These are phyloP conservation scores for Debaryomyces subglobosus DNA, from an alignment of 1,139 yeast genomes.

Conservation along the genomic window DNA sequence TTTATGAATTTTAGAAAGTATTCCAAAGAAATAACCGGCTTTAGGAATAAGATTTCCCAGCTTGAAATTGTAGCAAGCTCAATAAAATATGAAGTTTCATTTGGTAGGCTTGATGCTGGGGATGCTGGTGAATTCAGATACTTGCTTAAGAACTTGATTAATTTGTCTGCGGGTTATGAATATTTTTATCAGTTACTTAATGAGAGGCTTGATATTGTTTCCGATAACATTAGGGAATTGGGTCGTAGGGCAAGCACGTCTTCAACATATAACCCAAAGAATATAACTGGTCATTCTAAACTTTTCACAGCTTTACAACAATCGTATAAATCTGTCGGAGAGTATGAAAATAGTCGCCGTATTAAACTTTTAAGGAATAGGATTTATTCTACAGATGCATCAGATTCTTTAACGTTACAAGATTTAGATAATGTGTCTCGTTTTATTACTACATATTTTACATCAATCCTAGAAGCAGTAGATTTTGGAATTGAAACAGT, in stretches of 20 bases:
- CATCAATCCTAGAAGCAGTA: conserved; percentile 22
- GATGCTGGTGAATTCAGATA: conserved; percentile 33
- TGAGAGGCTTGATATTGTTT: conserved; percentile 28
- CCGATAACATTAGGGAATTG: conserved; percentile 9
- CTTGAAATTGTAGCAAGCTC: conserved; percentile 26
- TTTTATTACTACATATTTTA: conserved; percentile 22
- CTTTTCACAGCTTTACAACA: conserved; percentile 31
- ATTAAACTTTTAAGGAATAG: conserved; percentile 24
- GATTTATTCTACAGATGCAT: conserved; percentile 15
- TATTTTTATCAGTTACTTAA: conserved; percentile 35
- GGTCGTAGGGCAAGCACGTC: conserved; percentile 18
- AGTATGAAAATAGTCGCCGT: conserved; percentile 29
- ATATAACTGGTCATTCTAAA: conserved; percentile 22
- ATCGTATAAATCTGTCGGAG: conserved; percentile 35
- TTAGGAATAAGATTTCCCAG: conserved; percentile 24
- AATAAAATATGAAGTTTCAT: conserved; percentile 29
- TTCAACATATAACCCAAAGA: conserved; percentile 15
- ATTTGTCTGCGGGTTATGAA: conserved; percentile 31
- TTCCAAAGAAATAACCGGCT: conserved; percentile 21
- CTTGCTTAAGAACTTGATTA: conserved; percentile 26
- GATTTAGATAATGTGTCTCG: conserved; percentile 33
- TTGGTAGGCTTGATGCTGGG: conserved; percentile 34
- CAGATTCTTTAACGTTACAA: conserved; percentile 14
- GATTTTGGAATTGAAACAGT: conserved; percentile 22
- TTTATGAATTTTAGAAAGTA: conserved; percentile 28